phyloP scores from a whole-genome alignment of 2,329 filamentous ascomycete genomes.

The Diaporthe humulicola region DNA sequence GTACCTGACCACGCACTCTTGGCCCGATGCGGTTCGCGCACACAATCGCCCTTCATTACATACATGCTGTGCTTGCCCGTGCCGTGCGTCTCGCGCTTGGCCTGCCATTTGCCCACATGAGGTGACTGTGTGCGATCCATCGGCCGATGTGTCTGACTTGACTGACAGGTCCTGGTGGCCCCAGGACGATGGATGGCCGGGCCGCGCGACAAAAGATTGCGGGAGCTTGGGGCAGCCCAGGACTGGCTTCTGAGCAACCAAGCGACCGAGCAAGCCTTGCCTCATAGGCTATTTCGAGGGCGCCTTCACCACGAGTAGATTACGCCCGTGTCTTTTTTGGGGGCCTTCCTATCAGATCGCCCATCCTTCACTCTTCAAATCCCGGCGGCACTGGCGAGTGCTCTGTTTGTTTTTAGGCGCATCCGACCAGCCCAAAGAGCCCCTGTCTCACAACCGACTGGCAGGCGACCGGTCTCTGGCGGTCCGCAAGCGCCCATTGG shows the following conservation, averaged over 20 bases:
- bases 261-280: neutral
- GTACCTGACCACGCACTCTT: conserved; percentile 37
- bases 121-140: conserved; percentile 31
- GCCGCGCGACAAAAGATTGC: conserved; percentile 31
- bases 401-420: conserved; percentile 31
- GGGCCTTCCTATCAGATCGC: conserved; percentile 25
- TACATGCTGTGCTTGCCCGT: conserved; percentile 25
- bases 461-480: conserved; percentile 35
- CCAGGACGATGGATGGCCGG: conserved; percentile 15
- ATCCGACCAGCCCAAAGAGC: conserved; percentile 35
- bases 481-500: conserved; percentile 40
- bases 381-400: conserved; percentile 27
- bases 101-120: conserved; percentile 25
- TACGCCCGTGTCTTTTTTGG: conserved; percentile 20
- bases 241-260: neutral
- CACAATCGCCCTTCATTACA: conserved; percentile 17
- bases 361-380: neutral
- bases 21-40: conserved; percentile 28
- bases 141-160: conserved; percentile 23
- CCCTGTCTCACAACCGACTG: conserved; percentile 41
- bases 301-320: neutral
- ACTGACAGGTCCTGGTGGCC: conserved; percentile 18
- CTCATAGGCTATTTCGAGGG: conserved; percentile 12
- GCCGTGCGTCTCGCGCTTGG: conserved; percentile 20
- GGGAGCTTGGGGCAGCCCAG: conserved; percentile 22